Percentiles rank a stretch among this genome's conserved stretches.
Conservation (phyloP, 148 eudicot species). For the Simmondsia chinensis region DNA sequence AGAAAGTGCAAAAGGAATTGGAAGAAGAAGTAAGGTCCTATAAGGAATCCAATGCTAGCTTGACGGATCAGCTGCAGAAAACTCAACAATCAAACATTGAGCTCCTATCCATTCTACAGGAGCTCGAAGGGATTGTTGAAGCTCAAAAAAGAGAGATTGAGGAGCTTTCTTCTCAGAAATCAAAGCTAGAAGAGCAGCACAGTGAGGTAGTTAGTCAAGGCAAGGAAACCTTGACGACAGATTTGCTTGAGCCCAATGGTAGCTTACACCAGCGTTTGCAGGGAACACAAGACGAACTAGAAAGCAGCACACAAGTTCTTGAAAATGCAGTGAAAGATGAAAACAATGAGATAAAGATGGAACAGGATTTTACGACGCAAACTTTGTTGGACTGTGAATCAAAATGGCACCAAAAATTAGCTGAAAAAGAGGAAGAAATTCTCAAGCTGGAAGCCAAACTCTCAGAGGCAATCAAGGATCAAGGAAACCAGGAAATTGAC, state of each 20-base stretch:
- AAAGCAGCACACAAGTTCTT: conserved; percentile 27
- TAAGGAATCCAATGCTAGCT: conserved; percentile 41
- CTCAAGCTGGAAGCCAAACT: conserved; percentile 36
- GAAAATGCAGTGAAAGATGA: conserved; percentile 40
- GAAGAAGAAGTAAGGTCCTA: conserved; percentile 61
- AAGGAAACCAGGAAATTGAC: conserved; percentile 10
- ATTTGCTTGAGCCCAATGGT: conserved; percentile 19
- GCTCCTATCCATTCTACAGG: conserved; percentile 75
- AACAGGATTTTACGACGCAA: conserved; percentile 18
- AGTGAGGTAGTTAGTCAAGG: conserved; percentile 3
- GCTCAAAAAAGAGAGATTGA: conserved; percentile 68
- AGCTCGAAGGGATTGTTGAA: conserved; percentile 75
- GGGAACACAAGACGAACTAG: conserved; percentile 48
- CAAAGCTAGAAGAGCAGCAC: conserved; percentile 18
- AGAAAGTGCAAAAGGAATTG: conserved; percentile 42
- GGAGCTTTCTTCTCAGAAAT: conserved; percentile 39
- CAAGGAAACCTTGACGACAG: conserved; percentile 1
- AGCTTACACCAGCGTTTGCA: conserved; percentile 27
- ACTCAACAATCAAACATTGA: conserved; percentile 84
- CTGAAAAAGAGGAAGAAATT: conserved; percentile 57
- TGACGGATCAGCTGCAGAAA: conserved; percentile 56
- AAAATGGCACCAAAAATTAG: conserved; percentile 33
- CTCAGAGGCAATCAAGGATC: conserved; percentile 16
- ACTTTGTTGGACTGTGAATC: conserved; percentile 30
- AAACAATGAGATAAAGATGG: conserved; percentile 31